These are phyloP conservation scores for Paramecium pentaurelia DNA, from an alignment of 73 alveolate genomes.

Conservation along the genomic window DNA sequence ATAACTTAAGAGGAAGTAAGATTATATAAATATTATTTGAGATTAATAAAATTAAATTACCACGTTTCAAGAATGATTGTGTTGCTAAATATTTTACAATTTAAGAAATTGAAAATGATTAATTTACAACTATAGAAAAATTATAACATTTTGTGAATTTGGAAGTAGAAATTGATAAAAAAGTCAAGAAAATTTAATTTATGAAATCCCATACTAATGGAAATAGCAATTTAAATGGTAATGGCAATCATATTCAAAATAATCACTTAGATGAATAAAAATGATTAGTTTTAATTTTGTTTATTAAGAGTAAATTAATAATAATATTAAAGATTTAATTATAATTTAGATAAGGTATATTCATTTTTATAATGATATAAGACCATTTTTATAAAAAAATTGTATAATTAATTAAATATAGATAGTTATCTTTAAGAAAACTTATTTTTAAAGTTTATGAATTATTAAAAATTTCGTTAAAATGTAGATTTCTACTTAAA, in stretches of 20 bases:
- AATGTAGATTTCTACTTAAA: neutral
- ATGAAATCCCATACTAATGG: neutral
- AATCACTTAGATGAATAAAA: neutral
- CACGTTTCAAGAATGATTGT: constrained; percentile 41
- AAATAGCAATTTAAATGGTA: neutral
- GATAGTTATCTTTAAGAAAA: neutral
- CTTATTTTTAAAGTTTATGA: neutral
- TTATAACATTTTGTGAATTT: neutral
- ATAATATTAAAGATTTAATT: neutral
- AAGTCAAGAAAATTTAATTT: neutral
- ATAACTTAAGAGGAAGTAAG: constrained; percentile 23
- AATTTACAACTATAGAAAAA: constrained; percentile 40
- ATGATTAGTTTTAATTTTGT: neutral
- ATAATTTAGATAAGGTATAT: neutral
- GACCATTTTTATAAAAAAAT: neutral
- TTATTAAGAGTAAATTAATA: neutral
- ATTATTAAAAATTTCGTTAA: constrained; percentile 21
- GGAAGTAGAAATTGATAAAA: neutral
- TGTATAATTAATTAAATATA: neutral
- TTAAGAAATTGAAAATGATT: constrained; percentile 22
- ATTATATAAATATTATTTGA: neutral
- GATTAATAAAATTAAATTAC: constrained; percentile 29
- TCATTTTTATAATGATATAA: neutral
- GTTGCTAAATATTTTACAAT: constrained; percentile 39
- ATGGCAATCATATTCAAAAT: neutral